Percentiles rank a stretch among this genome's conserved stretches.
Conservation (phyloP, 805 yeast genomes). For the Yueomyces sp. region DNA sequence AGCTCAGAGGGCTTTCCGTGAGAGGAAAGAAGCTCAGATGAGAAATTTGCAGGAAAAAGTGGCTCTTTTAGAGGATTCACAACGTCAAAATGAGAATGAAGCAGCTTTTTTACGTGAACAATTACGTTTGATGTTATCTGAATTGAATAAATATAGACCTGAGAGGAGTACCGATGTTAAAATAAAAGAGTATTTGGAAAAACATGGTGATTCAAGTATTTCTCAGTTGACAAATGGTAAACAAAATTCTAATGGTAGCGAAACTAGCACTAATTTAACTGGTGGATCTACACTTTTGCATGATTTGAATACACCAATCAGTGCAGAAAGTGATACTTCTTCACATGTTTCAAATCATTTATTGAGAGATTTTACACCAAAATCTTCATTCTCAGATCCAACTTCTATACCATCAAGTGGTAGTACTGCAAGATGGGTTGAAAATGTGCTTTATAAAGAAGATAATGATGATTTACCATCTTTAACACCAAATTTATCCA, state of each 20-base stretch:
- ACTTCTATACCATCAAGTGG: constrained; percentile 4
- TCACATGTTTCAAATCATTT: neutral
- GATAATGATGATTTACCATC: constrained; percentile 8
- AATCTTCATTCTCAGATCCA: neutral
- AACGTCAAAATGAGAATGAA: constrained; percentile 56
- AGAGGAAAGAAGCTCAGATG: constrained; percentile 79
- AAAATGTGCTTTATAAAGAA: constrained; percentile 9
- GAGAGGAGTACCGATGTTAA: constrained; percentile 13
- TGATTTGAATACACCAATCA: neutral
- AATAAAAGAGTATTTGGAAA: constrained; percentile 10
- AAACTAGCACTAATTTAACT: no score
- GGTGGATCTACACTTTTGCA: neutral
- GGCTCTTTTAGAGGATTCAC: constrained; percentile 54
- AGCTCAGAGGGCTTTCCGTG: constrained; percentile 93
- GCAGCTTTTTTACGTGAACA: constrained; percentile 63
- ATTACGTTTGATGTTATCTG: constrained; percentile 59
- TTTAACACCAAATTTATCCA: neutral
- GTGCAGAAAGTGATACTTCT: neutral
- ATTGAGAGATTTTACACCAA: constrained; percentile 1
- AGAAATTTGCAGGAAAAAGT: constrained; percentile 78
- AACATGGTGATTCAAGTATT: neutral
- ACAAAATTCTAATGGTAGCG: neutral
- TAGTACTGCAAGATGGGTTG: constrained; percentile 11
- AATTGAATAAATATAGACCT: constrained; percentile 49
- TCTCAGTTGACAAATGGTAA: no score